Base-by-base conservation (phyloP, 1,284 basidiomycete genomes). In the Hemileccinum hortonii region DNA sequence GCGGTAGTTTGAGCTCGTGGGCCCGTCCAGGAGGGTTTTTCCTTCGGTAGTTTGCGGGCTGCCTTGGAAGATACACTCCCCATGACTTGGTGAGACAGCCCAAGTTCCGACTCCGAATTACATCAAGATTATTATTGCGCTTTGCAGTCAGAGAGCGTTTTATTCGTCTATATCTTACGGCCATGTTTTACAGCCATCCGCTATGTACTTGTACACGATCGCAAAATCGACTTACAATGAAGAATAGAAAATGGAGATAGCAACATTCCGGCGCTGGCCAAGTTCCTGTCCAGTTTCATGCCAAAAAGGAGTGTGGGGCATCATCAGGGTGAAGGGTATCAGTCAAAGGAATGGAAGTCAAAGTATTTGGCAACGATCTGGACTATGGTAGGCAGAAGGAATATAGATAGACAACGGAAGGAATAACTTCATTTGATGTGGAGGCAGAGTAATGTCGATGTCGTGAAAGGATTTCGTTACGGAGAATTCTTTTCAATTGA, bases 51-150 rank as follows among this genome's bases (percentile, higher is more conserved):
- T 59, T 73, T 80, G 33, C 86, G 78, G 4, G 78, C 73, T 45
- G 79, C 74, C 72, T 88, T 93, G 8, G 90, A 92, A 19, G 83
- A 67, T 49, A 79, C 73, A 36, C 76, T 76, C 19, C 90, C 91
- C 90, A 93, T 92, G 24, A 39, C 37, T 38, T n/a, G 29, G 29
- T 29, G 29, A 5, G 29, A 29, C 11, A n/a, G n/a, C n/a, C n/a
- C n/a, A 29, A 24, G 24, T 24, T 24, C 24, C 9, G n/a, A 30
- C 10, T 30, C 8, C 29, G 8, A 9, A 30, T 30, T 9, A 12
- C 10, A 9, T 9, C 10, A 12, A 30, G 12, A 9, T 3, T 8
- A 8, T 3, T n/a, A n/a, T n/a, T n/a, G n/a, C n/a, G n/a, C n/a
- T n/a, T 15, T 22, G 6, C 24, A 30, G 41, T 54, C 38, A 43